Conservation (phyloP, 306 rosid species). For the Elaeagnus macrophylla region DNA sequence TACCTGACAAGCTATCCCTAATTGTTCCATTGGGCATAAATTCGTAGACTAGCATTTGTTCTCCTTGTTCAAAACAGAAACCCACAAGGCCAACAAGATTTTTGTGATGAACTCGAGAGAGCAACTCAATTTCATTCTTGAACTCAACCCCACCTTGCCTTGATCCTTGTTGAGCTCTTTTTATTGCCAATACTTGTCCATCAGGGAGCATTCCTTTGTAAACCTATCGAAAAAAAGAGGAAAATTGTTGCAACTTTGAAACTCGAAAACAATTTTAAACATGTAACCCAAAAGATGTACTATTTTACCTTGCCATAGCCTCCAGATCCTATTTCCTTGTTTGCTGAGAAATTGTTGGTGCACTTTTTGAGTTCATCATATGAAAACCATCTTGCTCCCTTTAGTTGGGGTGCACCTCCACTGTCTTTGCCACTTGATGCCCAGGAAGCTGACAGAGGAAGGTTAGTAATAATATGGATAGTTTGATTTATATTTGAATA, state of each 20-base stretch:
- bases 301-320: slow-evolving; percentile 88
- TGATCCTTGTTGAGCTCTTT: slow-evolving; percentile 96
- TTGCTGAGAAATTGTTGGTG: slow-evolving; percentile 60
- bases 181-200: slow-evolving; percentile 72
- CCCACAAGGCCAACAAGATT: slow-evolving; percentile 91
- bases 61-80: slow-evolving; percentile 93
- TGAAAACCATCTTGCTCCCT: slow-evolving; percentile 98
- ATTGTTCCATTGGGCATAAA: slow-evolving; percentile 78
- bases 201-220: slow-evolving; percentile 68
- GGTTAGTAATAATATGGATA: slow-evolving; percentile 9
- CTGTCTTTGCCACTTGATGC: slow-evolving; percentile 83
- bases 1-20: slow-evolving; percentile 71
- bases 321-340: slow-evolving; percentile 73
- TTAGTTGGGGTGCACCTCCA: slow-evolving; percentile 91
- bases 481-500: slow-evolving; percentile 2
- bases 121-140: slow-evolving; percentile 91
- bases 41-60: slow-evolving; percentile 87
- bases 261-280: slow-evolving; percentile 3
- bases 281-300: slow-evolving; percentile 1
- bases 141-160: slow-evolving; percentile 92
- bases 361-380: slow-evolving; percentile 79
- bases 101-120: slow-evolving; percentile 97
- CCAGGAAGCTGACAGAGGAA: slow-evolving; percentile 71
- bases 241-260: slow-evolving; percentile 1
- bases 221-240: slow-evolving; percentile 37